These are phyloP conservation scores for Aspergillus oerlinghausenensis DNA, from an alignment of 2,329 filamentous ascomycete genomes.

Conservation along the genomic window DNA sequence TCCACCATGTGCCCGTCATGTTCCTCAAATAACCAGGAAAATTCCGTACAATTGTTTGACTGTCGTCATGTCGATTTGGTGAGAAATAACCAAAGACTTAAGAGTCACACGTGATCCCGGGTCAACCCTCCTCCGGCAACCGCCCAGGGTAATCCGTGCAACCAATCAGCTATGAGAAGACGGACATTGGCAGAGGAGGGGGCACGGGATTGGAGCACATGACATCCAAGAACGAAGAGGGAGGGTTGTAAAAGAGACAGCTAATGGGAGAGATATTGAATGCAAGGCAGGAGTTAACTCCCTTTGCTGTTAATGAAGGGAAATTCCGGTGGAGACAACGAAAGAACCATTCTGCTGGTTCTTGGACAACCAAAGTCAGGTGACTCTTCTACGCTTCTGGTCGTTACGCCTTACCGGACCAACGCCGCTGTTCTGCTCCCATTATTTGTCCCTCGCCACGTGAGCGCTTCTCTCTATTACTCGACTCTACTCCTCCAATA, in stretches of 20 bases:
- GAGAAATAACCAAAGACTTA: background rate
- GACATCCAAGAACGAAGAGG: slow-evolving; percentile 22
- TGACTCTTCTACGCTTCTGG: slow-evolving; percentile 28
- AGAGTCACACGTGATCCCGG: slow-evolving; percentile 27
- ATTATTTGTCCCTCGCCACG: slow-evolving; percentile 32
- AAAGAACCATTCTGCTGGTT: background rate
- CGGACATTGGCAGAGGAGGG: slow-evolving; percentile 21
- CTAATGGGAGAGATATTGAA: slow-evolving; percentile 3
- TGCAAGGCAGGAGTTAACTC: background rate
- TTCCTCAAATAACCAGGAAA: background rate
- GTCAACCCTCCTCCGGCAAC: slow-evolving; percentile 19
- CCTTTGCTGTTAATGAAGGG: background rate
- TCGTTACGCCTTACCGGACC: slow-evolving; percentile 16
- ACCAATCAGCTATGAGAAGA: slow-evolving; percentile 23
- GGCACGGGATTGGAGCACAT: slow-evolving; percentile 39
- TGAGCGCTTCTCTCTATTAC: slow-evolving; percentile 31
- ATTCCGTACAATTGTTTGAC: background rate
- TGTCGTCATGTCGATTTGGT: background rate
- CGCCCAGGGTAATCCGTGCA: slow-evolving; percentile 5
- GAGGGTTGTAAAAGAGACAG: slow-evolving; percentile 13
- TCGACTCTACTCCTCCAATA: slow-evolving; percentile 27
- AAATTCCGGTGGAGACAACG: background rate
- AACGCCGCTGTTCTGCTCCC: slow-evolving; percentile 16
- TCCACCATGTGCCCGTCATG: background rate
- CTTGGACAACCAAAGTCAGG: slow-evolving; percentile 21